A percentile compares a stretch with the other conserved stretches of the same genome.
phyloP scores from a whole-genome alignment of 192 early-diverging fungal genomes.

The Diversispora epigaea region DNA sequence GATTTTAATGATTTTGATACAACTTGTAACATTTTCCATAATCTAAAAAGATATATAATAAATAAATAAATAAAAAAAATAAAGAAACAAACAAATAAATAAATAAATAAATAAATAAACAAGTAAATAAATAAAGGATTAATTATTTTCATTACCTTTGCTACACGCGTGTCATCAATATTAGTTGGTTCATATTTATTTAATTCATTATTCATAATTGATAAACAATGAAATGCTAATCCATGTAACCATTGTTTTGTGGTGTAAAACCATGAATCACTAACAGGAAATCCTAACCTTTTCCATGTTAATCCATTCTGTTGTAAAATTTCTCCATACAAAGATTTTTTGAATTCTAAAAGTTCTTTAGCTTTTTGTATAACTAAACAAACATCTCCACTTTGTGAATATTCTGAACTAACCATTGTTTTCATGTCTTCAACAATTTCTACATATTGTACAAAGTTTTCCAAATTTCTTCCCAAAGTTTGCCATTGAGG shows the following conservation, averaged over 20 bases:
- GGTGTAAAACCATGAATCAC: neutral
- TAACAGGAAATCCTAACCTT: neutral
- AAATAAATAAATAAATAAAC: neutral
- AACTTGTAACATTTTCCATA: slow-evolving; percentile 7
- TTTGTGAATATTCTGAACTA: slow-evolving; percentile 17
- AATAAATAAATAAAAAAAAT: neutral
- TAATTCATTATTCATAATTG: slow-evolving; percentile 9
- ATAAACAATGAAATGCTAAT: neutral
- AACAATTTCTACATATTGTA: slow-evolving; percentile 26
- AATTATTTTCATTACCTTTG: slow-evolving; percentile 2
- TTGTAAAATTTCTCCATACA: slow-evolving; percentile 22
- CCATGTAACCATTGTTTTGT: slow-evolving; percentile 10
- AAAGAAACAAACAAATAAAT: neutral
- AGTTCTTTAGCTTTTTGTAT: slow-evolving; percentile 9
- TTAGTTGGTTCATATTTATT: slow-evolving; percentile 7
- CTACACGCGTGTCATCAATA: neutral
- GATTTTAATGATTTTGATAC: slow-evolving; percentile 4
- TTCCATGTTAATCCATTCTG: slow-evolving; percentile 9
- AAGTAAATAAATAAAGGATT: neutral
- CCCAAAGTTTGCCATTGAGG: slow-evolving; percentile 16
- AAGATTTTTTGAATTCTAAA: slow-evolving; percentile 14
- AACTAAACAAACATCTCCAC: neutral
- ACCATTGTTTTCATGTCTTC: slow-evolving; percentile 21
- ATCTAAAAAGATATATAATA: neutral
- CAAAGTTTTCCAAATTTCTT: slow-evolving; percentile 18